phyloP scores from a whole-genome alignment of 495 filamentous ascomycete genomes.

The Tuber indicum region DNA sequence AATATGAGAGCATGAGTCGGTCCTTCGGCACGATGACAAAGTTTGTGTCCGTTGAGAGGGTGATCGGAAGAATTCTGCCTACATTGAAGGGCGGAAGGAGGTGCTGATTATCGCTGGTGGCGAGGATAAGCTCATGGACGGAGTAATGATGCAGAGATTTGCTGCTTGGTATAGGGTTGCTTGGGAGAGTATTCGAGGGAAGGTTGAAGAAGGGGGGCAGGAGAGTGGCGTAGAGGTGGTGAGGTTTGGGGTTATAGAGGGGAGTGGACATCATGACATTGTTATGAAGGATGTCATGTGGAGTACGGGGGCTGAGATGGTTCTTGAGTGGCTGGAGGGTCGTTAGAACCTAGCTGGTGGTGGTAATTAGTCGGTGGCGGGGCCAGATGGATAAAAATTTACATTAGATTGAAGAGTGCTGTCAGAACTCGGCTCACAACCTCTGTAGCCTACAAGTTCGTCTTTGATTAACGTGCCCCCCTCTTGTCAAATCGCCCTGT shows the following conservation, averaged over 20 bases:
- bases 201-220: slow-evolving; percentile 23
- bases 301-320: slow-evolving; percentile 43
- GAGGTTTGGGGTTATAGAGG: slow-evolving; percentile 42
- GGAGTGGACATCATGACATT: slow-evolving; percentile 48
- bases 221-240: slow-evolving; percentile 41
- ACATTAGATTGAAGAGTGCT: neutral
- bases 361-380: neutral
- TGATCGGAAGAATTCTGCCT: slow-evolving; percentile 43
- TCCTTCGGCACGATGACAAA: slow-evolving; percentile 45
- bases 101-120: slow-evolving; percentile 46
- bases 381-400: neutral
- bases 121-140: slow-evolving; percentile 42
- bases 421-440: neutral
- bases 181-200: slow-evolving; percentile 20
- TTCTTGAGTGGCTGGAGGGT: slow-evolving; percentile 40
- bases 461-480: neutral
- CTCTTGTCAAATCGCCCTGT: neutral
- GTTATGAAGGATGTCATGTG: slow-evolving; percentile 47
- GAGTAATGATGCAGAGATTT: slow-evolving; percentile 33
- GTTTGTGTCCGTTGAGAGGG: slow-evolving; percentile 43
- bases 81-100: slow-evolving; percentile 20
- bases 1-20: slow-evolving; percentile 49
- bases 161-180: slow-evolving; percentile 37
- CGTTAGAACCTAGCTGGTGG: neutral
- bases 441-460: neutral